Evolutionary conservation across 2,329 filamentous ascomycete genomes (phyloP).

Genomic region (Ophiostoma perfectum): DNA sequence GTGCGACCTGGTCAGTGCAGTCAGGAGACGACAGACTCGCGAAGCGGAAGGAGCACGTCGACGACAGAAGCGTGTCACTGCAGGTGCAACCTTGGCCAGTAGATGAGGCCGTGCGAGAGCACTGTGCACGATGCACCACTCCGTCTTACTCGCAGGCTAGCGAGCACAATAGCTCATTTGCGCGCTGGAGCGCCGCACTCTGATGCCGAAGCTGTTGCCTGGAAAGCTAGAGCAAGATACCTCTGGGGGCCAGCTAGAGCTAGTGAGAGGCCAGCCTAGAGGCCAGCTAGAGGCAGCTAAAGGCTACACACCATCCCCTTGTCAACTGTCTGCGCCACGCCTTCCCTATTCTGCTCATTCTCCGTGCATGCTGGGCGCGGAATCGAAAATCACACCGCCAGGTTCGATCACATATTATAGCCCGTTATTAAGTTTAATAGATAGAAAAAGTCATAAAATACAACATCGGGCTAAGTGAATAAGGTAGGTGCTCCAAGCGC

Average conservation of each 20-base stretch:
- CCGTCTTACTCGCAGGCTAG: neutral
- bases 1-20: conserved; percentile 9
- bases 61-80: conserved; percentile 2
- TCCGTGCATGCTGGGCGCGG: conserved; percentile 11
- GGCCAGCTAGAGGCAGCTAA: neutral
- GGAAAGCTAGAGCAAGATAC: neutral
- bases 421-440: conserved; percentile 20
- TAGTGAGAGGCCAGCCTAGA: neutral
- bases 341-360: conserved; percentile 27
- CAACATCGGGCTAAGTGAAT: neutral
- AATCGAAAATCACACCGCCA: conserved; percentile 17
- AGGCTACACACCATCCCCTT: neutral
- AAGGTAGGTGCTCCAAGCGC: conserved; percentile 7
- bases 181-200: neutral
- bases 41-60: neutral
- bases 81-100: conserved; percentile 9
- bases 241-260: conserved; percentile 14
- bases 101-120: neutral
- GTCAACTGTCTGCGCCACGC: conserved; percentile 25
- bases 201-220: neutral
- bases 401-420: conserved; percentile 6
- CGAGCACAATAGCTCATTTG: no score
- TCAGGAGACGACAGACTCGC: neutral
- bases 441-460: conserved; percentile 17
- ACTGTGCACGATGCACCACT: neutral